Percentiles rank a stretch among this genome's conserved stretches.
Conservation (phyloP, 441 rosid species). For the Adansonia madagascariensis region DNA sequence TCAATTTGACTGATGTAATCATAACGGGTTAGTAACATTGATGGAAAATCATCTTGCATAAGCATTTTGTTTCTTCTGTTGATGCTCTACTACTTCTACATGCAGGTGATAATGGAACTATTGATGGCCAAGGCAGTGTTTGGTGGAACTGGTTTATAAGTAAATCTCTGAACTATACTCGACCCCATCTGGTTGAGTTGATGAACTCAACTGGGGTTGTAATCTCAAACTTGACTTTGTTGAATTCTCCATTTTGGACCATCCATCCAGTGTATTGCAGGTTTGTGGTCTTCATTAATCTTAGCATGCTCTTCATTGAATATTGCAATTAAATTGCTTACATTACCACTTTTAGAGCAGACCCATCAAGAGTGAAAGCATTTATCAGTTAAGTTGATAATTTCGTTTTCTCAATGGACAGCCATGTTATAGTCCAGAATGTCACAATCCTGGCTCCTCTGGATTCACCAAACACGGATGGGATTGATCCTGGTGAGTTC, state of each 20-base stretch:
- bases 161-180: slow-evolving; percentile 74
- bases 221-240: slow-evolving; percentile 87
- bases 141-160: slow-evolving; percentile 90
- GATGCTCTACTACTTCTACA: slow-evolving; percentile 27
- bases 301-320: slow-evolving; percentile 23
- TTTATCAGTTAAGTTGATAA: slow-evolving; percentile 48
- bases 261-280: slow-evolving; percentile 99
- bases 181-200: slow-evolving; percentile 95
- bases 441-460: slow-evolving; percentile 93
- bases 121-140: slow-evolving; percentile 90
- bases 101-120: slow-evolving; percentile 88
- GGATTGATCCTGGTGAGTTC: slow-evolving; percentile 88
- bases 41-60: slow-evolving; percentile 16
- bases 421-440: slow-evolving; percentile 80
- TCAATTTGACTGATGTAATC: slow-evolving; percentile 83
- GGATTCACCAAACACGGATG: slow-evolving; percentile 94
- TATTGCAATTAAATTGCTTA: slow-evolving; percentile 29
- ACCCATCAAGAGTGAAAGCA: slow-evolving; percentile 40
- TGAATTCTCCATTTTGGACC: slow-evolving; percentile 95
- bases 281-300: slow-evolving; percentile 43
- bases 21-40: slow-evolving; percentile 71
- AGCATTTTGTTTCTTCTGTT: slow-evolving; percentile 21
- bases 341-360: slow-evolving; percentile 26
- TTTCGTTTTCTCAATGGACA: slow-evolving; percentile 63
- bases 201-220: slow-evolving; percentile 77